These are phyloP conservation scores for Grosmannia clavigera DNA, from an alignment of 2,329 filamentous ascomycete genomes.

Conservation along the genomic window DNA sequence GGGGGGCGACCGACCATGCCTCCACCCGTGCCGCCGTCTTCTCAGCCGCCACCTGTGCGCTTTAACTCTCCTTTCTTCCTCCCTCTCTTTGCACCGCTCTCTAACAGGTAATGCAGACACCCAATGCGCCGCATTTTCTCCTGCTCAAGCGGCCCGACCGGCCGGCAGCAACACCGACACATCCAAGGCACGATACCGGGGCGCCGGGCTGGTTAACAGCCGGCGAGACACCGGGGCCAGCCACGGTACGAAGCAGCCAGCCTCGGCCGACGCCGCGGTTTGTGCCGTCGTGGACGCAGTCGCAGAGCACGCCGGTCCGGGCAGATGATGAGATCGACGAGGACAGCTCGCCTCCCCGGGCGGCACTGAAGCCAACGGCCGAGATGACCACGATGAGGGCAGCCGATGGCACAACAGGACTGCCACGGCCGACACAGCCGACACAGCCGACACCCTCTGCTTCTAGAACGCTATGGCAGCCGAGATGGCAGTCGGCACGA, in stretches of 20 bases:
- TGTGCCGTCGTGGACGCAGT: constrained; percentile 2
- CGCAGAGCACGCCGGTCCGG: neutral
- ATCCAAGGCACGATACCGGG: too few species aligned
- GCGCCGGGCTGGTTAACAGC: neutral
- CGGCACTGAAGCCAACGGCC: neutral
- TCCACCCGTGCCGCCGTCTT: neutral
- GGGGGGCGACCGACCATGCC: neutral
- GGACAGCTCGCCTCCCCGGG: constrained; percentile 4
- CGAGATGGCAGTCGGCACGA: neutral
- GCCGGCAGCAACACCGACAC: neutral
- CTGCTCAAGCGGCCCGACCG: neutral
- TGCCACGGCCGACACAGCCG: neutral
- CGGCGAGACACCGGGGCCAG: neutral
- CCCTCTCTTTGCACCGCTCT: neutral
- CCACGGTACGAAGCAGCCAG: neutral
- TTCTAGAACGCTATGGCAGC: neutral
- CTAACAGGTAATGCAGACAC: neutral
- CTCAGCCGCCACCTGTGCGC: too few species aligned
- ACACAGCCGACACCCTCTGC: neutral
- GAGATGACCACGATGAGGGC: neutral
- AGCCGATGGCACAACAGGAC: neutral
- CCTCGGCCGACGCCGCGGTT: constrained; percentile 6
- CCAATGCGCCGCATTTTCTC: constrained; percentile 1
- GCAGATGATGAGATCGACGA: constrained; percentile 8
- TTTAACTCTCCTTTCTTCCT: too few species aligned